Base-by-base conservation (phyloP, 352 stramenopile genomes). In the Globisporangium emineosum region DNA sequence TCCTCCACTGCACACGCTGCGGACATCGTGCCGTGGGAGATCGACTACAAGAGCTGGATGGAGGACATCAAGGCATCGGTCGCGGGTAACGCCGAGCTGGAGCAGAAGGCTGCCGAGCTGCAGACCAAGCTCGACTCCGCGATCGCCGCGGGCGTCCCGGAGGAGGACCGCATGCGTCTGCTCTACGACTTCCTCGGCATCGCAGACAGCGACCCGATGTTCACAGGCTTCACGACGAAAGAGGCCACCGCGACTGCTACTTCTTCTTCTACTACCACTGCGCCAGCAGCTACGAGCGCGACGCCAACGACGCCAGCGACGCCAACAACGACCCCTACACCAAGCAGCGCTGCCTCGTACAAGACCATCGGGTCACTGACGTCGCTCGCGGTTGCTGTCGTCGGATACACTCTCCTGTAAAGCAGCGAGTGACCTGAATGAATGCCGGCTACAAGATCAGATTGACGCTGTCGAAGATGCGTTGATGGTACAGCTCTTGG, bases 1-100 rank as follows among this genome's bases (percentile, higher is more conserved):
- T 35, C 17, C 2, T 12, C 58, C 23, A 62, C 27, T 15, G 33
- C 42, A 25, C 43, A 37, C 49, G 19, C 15, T 21, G 35, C 19
- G 17, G 40, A 47, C 17, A 42, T 10, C 10, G 5, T 19, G 19
- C 9, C 35, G 49, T 65, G 60, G 60, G 37, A 51, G 37, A n/a
- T 19, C 35, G 60, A 65, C 49, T 65, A 59, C 60, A 35, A 60
- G 49, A 42, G n/a, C 25, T 65, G 60, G 60, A 65, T 65, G 17
- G 10, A 42, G 50, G 21, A 65, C 7, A 65, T 65, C 50, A 40
- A 52, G 50, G 45, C 17, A 9, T 59, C 50, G n/a, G 60, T 59
- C 17, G 50, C 50, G 1, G 60, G 60, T 35, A 65, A 59, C 50
- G n/a, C 50, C 6, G 27, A 43, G 33, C 25, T 65, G 33, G 43